Evolutionary conservation across 1,284 basidiomycete species (phyloP).

Genomic region (Marasmius oreades): DNA sequence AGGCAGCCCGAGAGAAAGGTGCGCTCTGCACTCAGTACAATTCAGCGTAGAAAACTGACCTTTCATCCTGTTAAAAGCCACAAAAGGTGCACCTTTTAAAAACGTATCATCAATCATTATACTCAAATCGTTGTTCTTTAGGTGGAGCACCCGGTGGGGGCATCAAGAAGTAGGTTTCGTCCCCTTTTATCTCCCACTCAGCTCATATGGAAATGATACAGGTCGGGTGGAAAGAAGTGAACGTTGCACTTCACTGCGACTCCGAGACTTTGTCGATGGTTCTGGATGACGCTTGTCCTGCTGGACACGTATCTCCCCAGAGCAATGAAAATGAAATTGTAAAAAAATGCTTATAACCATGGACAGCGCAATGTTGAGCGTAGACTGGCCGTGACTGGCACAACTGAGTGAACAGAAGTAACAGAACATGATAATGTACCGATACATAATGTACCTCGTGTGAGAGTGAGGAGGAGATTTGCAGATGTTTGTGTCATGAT

Average conservation of each 20-base stretch:
- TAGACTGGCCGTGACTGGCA: too few relatives aligned
- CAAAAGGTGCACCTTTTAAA: constrained; percentile 44
- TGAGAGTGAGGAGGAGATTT: background rate
- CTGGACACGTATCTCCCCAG: too few relatives aligned
- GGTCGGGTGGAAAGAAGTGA: constrained; percentile 68
- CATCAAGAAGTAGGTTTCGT: constrained; percentile 71
- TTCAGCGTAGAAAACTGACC: constrained; percentile 4
- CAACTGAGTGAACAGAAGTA: too few relatives aligned
- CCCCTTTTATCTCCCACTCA: background rate
- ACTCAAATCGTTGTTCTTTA: constrained; percentile 22
- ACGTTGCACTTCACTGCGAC: background rate
- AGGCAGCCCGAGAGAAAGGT: constrained; percentile 70
- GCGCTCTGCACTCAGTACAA: constrained; percentile 17
- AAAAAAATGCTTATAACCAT: too few relatives aligned
- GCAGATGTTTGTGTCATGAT: background rate
- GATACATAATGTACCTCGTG: background rate
- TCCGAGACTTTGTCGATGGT: background rate
- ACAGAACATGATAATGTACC: too few relatives aligned
- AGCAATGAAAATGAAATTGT: too few relatives aligned
- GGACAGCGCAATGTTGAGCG: too few relatives aligned
- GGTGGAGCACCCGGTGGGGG: constrained; percentile 70
- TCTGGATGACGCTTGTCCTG: background rate
- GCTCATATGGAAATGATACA: constrained; percentile 21
- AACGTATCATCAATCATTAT: background rate
- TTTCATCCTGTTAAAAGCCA: constrained; percentile 36